Conservation (phyloP, 169 alveolate species). For the Babesia bigemina region DNA sequence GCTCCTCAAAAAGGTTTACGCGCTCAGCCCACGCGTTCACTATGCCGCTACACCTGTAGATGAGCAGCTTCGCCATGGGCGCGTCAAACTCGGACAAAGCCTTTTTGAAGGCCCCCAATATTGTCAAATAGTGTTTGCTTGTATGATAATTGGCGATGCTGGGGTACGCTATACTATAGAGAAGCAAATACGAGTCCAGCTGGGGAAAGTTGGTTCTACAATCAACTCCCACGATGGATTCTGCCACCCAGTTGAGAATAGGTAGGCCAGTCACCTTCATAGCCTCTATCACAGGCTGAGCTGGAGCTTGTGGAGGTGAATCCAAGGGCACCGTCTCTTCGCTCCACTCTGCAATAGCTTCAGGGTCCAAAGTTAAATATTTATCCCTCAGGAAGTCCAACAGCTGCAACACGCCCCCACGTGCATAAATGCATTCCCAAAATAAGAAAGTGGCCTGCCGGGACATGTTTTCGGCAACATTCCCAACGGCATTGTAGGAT, state of each 20-base stretch:
- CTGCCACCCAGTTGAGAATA: conserved; percentile 13
- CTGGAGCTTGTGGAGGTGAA: conserved; percentile 14
- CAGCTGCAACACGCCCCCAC: conserved; percentile 50
- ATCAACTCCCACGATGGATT: conserved; percentile 20
- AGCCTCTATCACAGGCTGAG: conserved; percentile 23
- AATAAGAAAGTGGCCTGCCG: conserved; percentile 56
- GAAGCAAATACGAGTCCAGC: conserved; percentile 47
- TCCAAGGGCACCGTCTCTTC: conserved; percentile 34
- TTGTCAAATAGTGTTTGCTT: conserved; percentile 32
- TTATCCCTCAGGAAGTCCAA: conserved; percentile 47
- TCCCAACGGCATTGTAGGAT: conserved; percentile 17
- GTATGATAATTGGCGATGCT: conserved; percentile 36
- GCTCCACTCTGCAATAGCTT: conserved; percentile 45
- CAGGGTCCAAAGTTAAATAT: conserved; percentile 26
- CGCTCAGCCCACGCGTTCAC: conserved; percentile 54
- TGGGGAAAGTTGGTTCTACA: background rate
- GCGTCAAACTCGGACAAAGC: conserved; percentile 11
- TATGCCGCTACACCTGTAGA: conserved; percentile 54
- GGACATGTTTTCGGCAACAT: conserved; percentile 36
- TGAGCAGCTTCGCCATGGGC: conserved; percentile 29
- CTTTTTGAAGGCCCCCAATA: conserved; percentile 14
- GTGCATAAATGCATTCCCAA: conserved; percentile 19
- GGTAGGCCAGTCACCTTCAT: conserved; percentile 36
- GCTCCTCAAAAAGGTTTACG: conserved; percentile 33
- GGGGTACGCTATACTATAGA: conserved; percentile 41